These are phyloP conservation scores for Ustilago crameri DNA, from an alignment of 1,284 basidiomycete genomes.

Conservation along the genomic window DNA sequence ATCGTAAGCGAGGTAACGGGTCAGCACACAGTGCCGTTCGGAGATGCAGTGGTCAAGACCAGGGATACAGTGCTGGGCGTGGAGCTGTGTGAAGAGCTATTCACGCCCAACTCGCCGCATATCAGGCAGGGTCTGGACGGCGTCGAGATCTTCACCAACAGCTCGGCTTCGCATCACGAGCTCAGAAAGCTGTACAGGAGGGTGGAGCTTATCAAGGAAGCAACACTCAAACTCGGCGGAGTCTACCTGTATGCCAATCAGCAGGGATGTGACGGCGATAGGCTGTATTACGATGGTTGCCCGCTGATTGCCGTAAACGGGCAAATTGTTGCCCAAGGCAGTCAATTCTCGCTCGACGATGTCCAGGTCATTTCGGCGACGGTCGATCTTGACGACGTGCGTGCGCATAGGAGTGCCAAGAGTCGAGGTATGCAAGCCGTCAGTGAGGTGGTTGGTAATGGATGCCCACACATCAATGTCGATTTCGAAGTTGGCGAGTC, in stretches of 20 bases:
- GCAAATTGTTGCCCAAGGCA: constrained; percentile 88
- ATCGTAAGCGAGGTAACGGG: constrained; percentile 86
- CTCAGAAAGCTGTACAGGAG: constrained; percentile 90
- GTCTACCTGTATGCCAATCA: constrained; percentile 98
- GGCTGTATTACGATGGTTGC: constrained; percentile 97
- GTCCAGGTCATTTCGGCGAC: constrained; percentile 96
- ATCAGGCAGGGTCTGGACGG: constrained; percentile 96
- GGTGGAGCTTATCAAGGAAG: constrained; percentile 94
- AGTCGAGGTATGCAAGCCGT: constrained; percentile 92
- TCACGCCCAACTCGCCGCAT: constrained; percentile 95
- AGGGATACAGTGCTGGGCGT: constrained; percentile 95
- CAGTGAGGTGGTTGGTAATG: constrained; percentile 57
- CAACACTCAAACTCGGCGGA: constrained; percentile 94
- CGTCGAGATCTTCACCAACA: constrained; percentile 98
- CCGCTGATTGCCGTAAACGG: constrained; percentile 96
- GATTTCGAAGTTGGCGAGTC: constrained; percentile 70
- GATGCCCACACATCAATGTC: constrained; percentile 74
- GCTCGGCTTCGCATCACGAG: constrained; percentile 96
- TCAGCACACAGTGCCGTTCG: constrained; percentile 95
- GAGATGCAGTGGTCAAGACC: constrained; percentile 91
- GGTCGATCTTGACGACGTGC: constrained; percentile 92
- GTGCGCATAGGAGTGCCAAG: constrained; percentile 80
- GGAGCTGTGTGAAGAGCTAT: constrained; percentile 95
- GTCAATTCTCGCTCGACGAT: constrained; percentile 93
- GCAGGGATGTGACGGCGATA: constrained; percentile 97